Evolutionary conservation across 2,329 filamentous ascomycete genomes (phyloP), one percentile per base, ranked within the genome.

Genomic region (Diaporthe vaccinii): DNA sequence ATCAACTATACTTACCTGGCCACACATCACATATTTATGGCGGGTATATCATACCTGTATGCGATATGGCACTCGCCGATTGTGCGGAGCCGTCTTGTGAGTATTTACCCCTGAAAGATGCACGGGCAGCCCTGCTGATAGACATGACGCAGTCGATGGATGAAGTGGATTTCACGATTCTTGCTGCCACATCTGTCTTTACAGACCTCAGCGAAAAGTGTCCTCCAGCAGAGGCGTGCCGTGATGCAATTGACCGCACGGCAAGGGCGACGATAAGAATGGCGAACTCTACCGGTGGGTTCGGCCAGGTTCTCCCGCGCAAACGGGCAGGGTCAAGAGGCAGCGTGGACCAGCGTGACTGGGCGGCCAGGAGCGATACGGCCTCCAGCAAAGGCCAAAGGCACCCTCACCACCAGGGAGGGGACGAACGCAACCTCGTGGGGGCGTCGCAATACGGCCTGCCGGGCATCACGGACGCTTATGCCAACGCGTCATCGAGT

Each of bases 1-100:
- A 96, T 98, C 73, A 98, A 98, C 84, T 98, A 98, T 82, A 98
- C 96, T 0, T 98, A 97, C 83, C 86, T 98, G 72, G 96, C 97
- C 2, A 98, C 97, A 0, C 96, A 98, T 82, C 96, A 98, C 84
- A 88, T 98, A 9, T 98, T 98, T 85, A 98, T 98, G 94, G 96
- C 96, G 39, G 96, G 96, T 85, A 93, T 98, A 75, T 98, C 96
- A 34, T 98, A 98, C 83, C 89, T 98, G 2, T 98, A 98, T 84
- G 96, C 97, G 28, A 97, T 98, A 75, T 98, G 96, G 96, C 96
- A 98, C 84, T 98, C 96, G 15, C 92, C 95, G 8, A 90, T 95
- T 72, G 96, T 98, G 68, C 91, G 96, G 80, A 95, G 93, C 82
- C 92, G 94, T 74, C 86, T 98, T 84, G 94, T 96, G 90, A 86